Conservation (phyloP, 176 grass and related monocot genomes). For the Melocanna baccifera region DNA sequence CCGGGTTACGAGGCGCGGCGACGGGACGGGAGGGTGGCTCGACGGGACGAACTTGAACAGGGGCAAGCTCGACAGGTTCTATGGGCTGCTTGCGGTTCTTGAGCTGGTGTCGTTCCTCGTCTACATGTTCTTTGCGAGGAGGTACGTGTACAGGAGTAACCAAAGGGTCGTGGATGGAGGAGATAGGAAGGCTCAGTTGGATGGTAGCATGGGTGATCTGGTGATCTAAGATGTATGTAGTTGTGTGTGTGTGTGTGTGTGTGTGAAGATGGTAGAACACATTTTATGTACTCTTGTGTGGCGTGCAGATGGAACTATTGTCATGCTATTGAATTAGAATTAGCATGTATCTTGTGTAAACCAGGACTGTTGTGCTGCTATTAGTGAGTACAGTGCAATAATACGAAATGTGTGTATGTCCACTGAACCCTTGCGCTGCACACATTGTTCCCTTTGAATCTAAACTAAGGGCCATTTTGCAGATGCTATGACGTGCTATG, state of each 20-base stretch:
- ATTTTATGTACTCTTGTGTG: not conserved
- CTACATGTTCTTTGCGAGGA: constrained; percentile 53
- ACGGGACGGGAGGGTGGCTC: constrained; percentile 52
- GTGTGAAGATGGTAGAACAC: not conserved
- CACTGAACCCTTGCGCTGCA: too few relatives aligned
- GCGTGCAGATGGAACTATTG: not conserved
- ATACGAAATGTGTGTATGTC: too few relatives aligned
- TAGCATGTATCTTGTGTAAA: not conserved
- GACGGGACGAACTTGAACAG: constrained; percentile 67
- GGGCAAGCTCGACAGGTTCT: constrained; percentile 69
- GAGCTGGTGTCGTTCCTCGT: constrained; percentile 50
- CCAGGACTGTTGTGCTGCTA: not conserved
- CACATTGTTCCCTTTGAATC: too few relatives aligned
- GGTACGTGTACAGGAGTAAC: constrained; percentile 61
- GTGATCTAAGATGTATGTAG: not conserved
- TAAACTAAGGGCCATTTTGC: too few relatives aligned
- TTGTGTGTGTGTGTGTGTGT: not conserved
- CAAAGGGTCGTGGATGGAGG: constrained; percentile 25
- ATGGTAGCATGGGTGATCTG: not conserved
- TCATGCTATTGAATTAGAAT: not conserved
- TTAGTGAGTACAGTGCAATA: too few relatives aligned
- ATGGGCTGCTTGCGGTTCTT: constrained; percentile 54
- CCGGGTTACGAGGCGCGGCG: constrained; percentile 35
- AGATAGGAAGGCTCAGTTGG: not conserved
- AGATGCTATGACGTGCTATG: too few relatives aligned